These are phyloP conservation scores for Fraxinus paxiana DNA, from an alignment of 305 asterid species.

Conservation along the genomic window DNA sequence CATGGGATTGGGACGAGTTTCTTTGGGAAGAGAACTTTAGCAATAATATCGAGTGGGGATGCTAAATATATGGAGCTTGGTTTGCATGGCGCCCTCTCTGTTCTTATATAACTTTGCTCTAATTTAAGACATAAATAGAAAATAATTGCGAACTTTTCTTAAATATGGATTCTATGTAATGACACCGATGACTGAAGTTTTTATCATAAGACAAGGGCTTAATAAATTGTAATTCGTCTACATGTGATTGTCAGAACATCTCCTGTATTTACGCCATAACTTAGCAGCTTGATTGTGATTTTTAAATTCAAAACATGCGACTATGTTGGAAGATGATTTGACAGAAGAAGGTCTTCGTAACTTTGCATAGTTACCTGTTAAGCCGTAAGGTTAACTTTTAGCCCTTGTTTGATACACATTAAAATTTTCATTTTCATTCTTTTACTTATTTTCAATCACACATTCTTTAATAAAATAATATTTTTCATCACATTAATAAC, in stretches of 20 bases:
- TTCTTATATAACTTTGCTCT: background rate
- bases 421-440: too few species aligned
- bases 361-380: background rate
- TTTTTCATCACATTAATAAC: too few species aligned
- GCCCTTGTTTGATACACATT: too few species aligned
- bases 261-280: background rate
- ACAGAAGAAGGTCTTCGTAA: background rate
- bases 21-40: constrained; percentile 32
- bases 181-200: background rate
- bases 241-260: background rate
- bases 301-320: background rate
- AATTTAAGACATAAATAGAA: background rate
- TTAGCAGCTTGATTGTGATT: background rate
- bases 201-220: background rate
- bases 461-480: too few species aligned
- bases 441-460: too few species aligned
- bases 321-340: background rate
- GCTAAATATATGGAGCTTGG: background rate
- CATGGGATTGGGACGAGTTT: constrained; percentile 48
- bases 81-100: background rate
- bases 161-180: background rate
- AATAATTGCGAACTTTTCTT: background rate
- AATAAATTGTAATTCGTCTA: background rate
- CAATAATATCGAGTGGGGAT: background rate
- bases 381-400: background rate